Evolutionary conservation across 371 early-diverging fungal species (phyloP).

Genomic region (Zopfochytrium polystomum): DNA sequence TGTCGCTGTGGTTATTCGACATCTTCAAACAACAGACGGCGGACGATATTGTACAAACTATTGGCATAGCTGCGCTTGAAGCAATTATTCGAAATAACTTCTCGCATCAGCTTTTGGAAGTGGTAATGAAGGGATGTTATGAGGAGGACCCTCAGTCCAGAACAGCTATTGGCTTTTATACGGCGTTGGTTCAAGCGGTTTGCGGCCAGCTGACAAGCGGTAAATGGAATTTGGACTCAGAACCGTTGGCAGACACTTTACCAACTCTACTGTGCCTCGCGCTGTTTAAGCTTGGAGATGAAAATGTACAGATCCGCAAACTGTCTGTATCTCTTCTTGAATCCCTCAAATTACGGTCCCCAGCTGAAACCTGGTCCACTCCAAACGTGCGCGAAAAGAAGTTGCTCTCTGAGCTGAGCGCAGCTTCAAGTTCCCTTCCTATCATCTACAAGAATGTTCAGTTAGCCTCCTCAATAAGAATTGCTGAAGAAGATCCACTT

Average conservation of each 20-base stretch:
- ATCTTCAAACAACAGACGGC: constrained; percentile 69
- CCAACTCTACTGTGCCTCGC: constrained; percentile 66
- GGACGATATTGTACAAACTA: constrained; percentile 56
- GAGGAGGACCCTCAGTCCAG: constrained; percentile 5
- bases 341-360: constrained; percentile 66
- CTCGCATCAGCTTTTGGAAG: constrained; percentile 62
- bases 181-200: constrained; percentile 66
- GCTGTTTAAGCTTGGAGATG: constrained; percentile 77
- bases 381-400: constrained; percentile 21
- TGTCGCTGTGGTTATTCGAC: constrained; percentile 56
- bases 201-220: constrained; percentile 59
- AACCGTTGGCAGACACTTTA: constrained; percentile 8
- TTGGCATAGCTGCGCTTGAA: constrained; percentile 51
- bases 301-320: constrained; percentile 68
- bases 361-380: constrained; percentile 44
- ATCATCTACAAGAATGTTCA: constrained; percentile 81
- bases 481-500: constrained; percentile 64
- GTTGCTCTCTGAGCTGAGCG: constrained; percentile 42
- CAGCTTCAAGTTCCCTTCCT: constrained; percentile 73
- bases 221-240: background rate
- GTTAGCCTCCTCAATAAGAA: constrained; percentile 61
- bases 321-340: constrained; percentile 74
- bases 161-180: constrained; percentile 66
- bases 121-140: constrained; percentile 72
- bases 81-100: constrained; percentile 67